Evolutionary conservation across 805 yeast genomes (phyloP), one percentile per base, ranked within the genome.

Genomic region (Lipomyces sp.): DNA sequence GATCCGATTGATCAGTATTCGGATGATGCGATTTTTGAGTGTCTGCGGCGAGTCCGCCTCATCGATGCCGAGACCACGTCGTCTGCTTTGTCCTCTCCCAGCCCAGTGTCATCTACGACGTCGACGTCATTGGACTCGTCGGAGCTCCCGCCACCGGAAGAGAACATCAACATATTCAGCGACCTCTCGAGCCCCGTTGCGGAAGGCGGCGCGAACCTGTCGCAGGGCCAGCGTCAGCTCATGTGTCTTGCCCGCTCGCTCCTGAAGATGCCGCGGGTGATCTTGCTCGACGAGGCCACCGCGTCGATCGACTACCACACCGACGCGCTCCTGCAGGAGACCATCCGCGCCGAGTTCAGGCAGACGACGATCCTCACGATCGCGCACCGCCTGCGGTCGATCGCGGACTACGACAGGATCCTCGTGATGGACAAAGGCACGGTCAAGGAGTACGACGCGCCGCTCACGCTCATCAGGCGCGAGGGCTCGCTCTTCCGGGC

Each of bases 221-320:
- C 95, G 7, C 84, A 84, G 49, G 96, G 96, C n/a, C 95, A 88
- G 69, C 77, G 87, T 59, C 96, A 88, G 67, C 72, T 88, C 51
- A 71, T 87, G 65, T 86, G 95, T 66, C 70, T 88, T 40, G 89
- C 95, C 0, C 74, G 95, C 54, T 91, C 93, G 1, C 70, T 88
- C 41, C 71, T 88, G 59, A 81, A 81, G 56, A 76, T 79, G 19
- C 84, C 95, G 0, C 82, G 78, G 55, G 80, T 87, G 21, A 71
- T 87, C 55, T 74, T 87, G 14, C 70, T 87, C 49, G 95, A 87
- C 63, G 95, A 87, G 69, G 95, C 86, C 7, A 82, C 86, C 2
- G 75, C 75, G 2, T 71, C 75, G 7, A 71, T 87, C 56, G 95
- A 87, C 68, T 87, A 85, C 63, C 87, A 83, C 61, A 86, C 95